Percentiles rank a stretch among this genome's conserved stretches.
Conservation (phyloP, 225 moss, liverwort and hornwort species). For the Climacium dendroides region DNA sequence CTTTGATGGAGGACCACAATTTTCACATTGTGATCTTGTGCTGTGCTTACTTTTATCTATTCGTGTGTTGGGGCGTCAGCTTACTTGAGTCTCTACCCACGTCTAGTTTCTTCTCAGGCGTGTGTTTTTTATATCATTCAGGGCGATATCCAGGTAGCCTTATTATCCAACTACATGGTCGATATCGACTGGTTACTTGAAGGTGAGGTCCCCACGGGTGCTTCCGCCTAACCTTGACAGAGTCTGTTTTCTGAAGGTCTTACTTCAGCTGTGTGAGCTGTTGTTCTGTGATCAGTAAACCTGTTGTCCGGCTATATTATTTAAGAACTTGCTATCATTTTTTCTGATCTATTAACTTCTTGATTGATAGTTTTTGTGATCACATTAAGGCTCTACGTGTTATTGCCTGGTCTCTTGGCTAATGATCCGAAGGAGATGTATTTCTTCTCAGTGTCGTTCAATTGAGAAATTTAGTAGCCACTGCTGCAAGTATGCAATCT, state of each 20-base stretch:
- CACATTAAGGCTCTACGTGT: background rate
- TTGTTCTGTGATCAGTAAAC: background rate
- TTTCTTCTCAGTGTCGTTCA: background rate
- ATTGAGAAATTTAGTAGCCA: background rate
- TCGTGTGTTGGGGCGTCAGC: background rate
- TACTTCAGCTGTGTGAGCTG: background rate
- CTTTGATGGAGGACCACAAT: background rate
- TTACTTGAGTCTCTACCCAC: background rate
- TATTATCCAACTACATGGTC: slow-evolving; percentile 96
- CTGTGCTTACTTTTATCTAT: background rate
- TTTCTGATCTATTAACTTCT: background rate
- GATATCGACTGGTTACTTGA: slow-evolving; percentile 80
- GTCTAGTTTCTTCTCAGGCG: background rate
- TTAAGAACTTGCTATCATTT: background rate
- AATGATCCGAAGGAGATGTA: background rate
- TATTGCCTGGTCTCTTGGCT: background rate
- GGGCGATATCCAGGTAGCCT: slow-evolving; percentile 73
- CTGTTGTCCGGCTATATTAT: background rate
- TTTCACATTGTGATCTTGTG: background rate
- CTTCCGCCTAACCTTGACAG: background rate
- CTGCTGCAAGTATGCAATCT: background rate
- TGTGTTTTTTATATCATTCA: background rate
- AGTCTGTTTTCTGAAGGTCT: background rate
- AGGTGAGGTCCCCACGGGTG: slow-evolving; percentile 26
- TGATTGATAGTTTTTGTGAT: background rate